These are phyloP conservation scores for Tolypocladium pustulatum DNA, from an alignment of 2,329 filamentous ascomycete genomes.

Conservation along the genomic window DNA sequence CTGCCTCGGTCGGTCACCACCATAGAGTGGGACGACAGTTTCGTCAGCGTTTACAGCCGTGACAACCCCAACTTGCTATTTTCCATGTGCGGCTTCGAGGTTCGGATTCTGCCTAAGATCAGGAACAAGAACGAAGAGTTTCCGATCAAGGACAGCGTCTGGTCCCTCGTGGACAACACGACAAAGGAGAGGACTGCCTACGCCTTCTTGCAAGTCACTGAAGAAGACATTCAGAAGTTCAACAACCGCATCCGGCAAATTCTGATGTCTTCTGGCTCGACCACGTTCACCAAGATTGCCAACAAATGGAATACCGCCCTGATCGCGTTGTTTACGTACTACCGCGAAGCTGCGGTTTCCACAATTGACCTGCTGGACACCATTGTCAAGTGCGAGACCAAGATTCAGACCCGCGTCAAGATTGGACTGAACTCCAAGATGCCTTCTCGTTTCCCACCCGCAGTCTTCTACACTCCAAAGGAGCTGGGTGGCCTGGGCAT, in stretches of 20 bases:
- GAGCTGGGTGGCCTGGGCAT: slow-evolving; percentile 94
- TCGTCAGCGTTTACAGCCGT: slow-evolving; percentile 93
- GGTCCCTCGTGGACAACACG: slow-evolving; percentile 92
- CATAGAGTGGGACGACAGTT: slow-evolving; percentile 98
- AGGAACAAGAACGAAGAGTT: slow-evolving; percentile 95
- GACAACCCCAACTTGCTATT: slow-evolving; percentile 97
- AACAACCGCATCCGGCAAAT: slow-evolving; percentile 98
- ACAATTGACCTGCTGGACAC: slow-evolving; percentile 91
- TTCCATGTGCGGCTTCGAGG: slow-evolving; percentile 97
- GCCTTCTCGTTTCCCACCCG: slow-evolving; percentile 95
- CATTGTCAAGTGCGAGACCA: slow-evolving; percentile 98
- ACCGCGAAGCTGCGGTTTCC: slow-evolving; percentile 92
- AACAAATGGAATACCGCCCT: slow-evolving; percentile 99
- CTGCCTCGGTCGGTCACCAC: slow-evolving; percentile 90
- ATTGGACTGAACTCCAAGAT: slow-evolving; percentile 99
- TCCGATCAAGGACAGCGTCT: slow-evolving; percentile 93
- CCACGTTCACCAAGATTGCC: slow-evolving; percentile 98
- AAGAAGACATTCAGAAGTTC: slow-evolving; percentile 97
- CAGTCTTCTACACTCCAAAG: slow-evolving; percentile 98
- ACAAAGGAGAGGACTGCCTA: slow-evolving; percentile 96
- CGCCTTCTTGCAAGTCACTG: slow-evolving; percentile 93
- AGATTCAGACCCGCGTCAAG: slow-evolving; percentile 98
- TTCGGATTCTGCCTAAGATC: slow-evolving; percentile 89
- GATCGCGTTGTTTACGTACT: slow-evolving; percentile 96
- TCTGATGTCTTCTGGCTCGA: slow-evolving; percentile 98